Percentiles rank a stretch among this genome's conserved stretches.
Conservation (phyloP, 352 stramenopile species). For the Elongisporangium undulatum region DNA sequence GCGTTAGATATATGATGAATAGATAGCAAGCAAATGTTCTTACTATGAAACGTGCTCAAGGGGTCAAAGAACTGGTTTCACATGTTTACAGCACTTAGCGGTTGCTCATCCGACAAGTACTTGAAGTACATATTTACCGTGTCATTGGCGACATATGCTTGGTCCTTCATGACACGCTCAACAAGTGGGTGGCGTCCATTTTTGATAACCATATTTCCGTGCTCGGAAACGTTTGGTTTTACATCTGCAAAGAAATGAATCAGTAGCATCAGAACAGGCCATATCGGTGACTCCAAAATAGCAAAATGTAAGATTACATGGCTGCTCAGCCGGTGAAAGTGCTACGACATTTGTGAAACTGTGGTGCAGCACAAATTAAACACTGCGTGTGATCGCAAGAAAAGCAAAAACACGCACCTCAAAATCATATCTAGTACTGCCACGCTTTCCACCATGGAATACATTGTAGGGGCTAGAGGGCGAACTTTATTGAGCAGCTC, state of each 20-base stretch:
- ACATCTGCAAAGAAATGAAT: constrained; percentile 37
- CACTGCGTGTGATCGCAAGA: background rate
- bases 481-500: constrained; percentile 77
- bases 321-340: constrained; percentile 60
- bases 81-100: background rate
- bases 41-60: constrained; percentile 71
- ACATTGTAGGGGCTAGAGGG: constrained; percentile 65
- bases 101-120: background rate
- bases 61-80: constrained; percentile 58
- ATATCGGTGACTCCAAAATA: background rate
- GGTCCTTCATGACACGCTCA: constrained; percentile 59
- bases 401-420: constrained; percentile 35
- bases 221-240: constrained; percentile 53
- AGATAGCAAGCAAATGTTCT: constrained; percentile 5
- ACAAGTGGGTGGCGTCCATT: constrained; percentile 77
- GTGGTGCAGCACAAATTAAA: background rate
- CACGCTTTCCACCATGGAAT: constrained; percentile 85
- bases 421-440: constrained; percentile 91
- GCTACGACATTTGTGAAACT: constrained; percentile 89
- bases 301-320: constrained; percentile 37
- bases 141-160: constrained; percentile 83
- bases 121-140: constrained; percentile 28
- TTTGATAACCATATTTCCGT: constrained; percentile 80
- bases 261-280: background rate
- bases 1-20: constrained; percentile 8